Conservation (phyloP, 768 basidiomycete species). For the Mycena sanguinolenta region DNA sequence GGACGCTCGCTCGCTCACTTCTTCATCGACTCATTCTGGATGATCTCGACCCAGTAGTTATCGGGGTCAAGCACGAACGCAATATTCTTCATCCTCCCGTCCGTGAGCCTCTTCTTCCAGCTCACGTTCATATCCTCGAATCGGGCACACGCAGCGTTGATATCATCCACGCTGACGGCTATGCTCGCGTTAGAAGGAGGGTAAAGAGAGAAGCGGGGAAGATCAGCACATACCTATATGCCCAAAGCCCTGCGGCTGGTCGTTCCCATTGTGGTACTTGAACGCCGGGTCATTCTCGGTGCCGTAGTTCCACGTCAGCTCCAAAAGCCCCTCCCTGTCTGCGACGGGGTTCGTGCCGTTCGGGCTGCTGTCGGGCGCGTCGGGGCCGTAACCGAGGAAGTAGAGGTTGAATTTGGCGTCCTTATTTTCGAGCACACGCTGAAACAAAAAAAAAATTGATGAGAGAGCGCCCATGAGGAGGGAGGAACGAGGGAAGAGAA, state of each 20-base stretch:
- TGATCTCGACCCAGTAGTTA: constrained; percentile 61
- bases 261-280: constrained; percentile 89
- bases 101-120: constrained; percentile 89
- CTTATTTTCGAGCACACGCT: constrained; percentile 50
- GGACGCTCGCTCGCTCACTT: constrained; percentile 2
- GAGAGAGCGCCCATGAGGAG: neutral
- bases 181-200: no score
- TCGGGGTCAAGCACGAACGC: constrained; percentile 91
- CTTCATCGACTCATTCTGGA: constrained; percentile 36
- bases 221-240: no score
- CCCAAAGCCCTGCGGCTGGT: constrained; percentile 87
- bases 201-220: no score
- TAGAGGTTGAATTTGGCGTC: constrained; percentile 78
- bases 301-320: constrained; percentile 91
- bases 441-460: no score
- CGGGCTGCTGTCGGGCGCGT: constrained; percentile 61
- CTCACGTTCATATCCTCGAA: constrained; percentile 86
- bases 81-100: constrained; percentile 88
- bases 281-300: constrained; percentile 85
- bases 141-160: constrained; percentile 85
- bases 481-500: neutral
- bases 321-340: constrained; percentile 67
- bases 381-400: constrained; percentile 79
- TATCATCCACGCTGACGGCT: constrained; percentile 84
- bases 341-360: constrained; percentile 61